Percentiles rank a stretch among this genome's conserved stretches.
phyloP scores from a whole-genome alignment of 75 land plant genomes.

The Selaginella tamariscina region DNA sequence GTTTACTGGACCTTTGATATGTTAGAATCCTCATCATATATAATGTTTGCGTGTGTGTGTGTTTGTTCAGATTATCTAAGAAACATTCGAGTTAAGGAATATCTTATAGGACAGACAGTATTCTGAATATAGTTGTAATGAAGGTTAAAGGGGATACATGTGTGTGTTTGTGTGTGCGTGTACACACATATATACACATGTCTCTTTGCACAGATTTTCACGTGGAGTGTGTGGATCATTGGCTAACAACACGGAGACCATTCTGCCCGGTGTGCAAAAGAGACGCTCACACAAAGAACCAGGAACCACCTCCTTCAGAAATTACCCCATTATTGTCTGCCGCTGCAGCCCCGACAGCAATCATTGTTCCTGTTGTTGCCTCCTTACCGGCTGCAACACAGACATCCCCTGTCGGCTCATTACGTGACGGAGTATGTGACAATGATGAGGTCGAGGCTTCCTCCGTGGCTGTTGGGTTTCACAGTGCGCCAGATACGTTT shows the following conservation, averaged over 20 bases:
- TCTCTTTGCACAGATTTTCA: conserved; percentile 32
- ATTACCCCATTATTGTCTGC: conserved; percentile 30
- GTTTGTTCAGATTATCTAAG: too few relatives aligned
- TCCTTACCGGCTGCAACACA: background rate
- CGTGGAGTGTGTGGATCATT: conserved; percentile 32
- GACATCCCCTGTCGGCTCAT: background rate
- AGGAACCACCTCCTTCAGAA: conserved; percentile 24
- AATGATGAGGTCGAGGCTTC: background rate
- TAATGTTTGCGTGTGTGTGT: too few relatives aligned
- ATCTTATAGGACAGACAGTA: too few relatives aligned
- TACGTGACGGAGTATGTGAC: background rate
- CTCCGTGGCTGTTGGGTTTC: background rate
- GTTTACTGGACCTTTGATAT: too few relatives aligned
- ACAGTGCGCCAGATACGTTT: background rate
- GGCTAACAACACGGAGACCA: conserved; percentile 32
- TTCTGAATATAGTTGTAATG: too few relatives aligned
- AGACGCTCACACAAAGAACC: conserved; percentile 23
- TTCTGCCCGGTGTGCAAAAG: conserved; percentile 42
- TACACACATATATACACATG: too few relatives aligned
- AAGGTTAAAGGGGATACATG: too few relatives aligned
- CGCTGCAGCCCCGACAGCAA: too few relatives aligned
- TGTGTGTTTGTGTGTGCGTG: too few relatives aligned
- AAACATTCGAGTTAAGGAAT: too few relatives aligned
- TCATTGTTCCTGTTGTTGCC: background rate
- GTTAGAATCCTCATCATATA: too few relatives aligned